phyloP scores from a whole-genome alignment of 225 moss, liverwort and hornwort genomes.

The Ulota crispa region DNA sequence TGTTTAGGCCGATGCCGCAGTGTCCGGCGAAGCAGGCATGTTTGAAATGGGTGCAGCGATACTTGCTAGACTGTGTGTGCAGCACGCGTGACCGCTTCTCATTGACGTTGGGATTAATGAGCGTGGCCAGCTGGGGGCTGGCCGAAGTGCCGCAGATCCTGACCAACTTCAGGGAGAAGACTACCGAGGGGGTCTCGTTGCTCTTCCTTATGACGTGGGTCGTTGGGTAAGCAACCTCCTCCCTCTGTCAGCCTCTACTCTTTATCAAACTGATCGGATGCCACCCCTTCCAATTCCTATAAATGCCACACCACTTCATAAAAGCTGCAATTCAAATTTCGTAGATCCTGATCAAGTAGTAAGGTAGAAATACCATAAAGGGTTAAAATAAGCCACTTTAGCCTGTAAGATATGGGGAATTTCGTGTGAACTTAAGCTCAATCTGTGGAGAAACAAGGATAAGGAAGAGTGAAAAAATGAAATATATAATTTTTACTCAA shows the following conservation, averaged over 20 bases:
- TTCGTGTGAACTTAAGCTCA: no score
- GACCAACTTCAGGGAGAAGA: constrained; percentile 81
- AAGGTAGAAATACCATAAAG: no score
- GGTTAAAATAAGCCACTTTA: no score
- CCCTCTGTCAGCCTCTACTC: background rate
- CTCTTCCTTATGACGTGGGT: constrained; percentile 96
- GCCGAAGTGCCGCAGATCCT: constrained; percentile 94
- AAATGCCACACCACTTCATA: background rate
- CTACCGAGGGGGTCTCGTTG: constrained; percentile 87
- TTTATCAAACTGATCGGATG: background rate
- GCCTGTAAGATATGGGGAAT: no score
- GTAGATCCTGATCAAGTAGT: background rate
- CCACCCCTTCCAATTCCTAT: background rate
- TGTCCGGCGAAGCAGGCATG: constrained; percentile 68
- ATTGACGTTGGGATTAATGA: constrained; percentile 62
- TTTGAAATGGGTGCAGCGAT: constrained; percentile 71
- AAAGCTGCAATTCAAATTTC: background rate
- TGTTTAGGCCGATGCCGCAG: constrained; percentile 42
- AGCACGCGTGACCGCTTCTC: constrained; percentile 61
- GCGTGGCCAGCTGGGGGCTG: constrained; percentile 84
- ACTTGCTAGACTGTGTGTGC: constrained; percentile 89
- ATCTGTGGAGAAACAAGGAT: no score
- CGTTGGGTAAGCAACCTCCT: constrained; percentile 44
- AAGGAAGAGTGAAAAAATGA: no score
- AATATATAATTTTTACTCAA: no score